A percentile compares a stretch with the other conserved stretches of the same genome.
Conservation (phyloP, 768 basidiomycete species). For the Trametes punicea region DNA sequence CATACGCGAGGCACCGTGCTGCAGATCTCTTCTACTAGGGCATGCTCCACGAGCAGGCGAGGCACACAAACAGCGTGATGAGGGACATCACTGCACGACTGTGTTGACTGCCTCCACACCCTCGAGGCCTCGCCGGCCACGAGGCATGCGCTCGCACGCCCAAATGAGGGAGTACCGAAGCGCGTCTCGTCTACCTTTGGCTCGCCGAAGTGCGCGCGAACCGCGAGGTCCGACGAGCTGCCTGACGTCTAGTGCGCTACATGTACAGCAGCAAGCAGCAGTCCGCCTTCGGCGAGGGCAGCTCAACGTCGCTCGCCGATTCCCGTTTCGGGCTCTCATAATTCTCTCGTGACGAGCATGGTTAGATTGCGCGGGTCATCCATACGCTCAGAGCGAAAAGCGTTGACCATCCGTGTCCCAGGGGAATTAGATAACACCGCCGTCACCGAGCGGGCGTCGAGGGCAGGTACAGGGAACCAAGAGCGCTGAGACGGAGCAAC, state of each 20-base stretch:
- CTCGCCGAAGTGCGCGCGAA: too few species aligned
- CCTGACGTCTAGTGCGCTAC: neutral
- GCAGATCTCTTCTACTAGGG: neutral
- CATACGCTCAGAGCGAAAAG: neutral
- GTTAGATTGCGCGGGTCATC: slow-evolving; percentile 3
- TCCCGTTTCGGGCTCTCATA: neutral
- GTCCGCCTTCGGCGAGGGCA: neutral
- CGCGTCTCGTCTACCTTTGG: neutral
- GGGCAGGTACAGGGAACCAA: neutral
- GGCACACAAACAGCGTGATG: too few species aligned
- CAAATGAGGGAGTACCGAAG: neutral
- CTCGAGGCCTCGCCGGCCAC: too few species aligned
- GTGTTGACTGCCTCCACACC: too few species aligned
- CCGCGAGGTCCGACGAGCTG: neutral
- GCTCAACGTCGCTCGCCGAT: neutral
- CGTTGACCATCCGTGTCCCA: too few species aligned
- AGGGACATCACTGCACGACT: too few species aligned
- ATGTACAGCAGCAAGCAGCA: neutral
- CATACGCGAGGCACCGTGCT: neutral
- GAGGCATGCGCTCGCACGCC: too few species aligned
- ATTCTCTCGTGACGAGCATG: neutral
- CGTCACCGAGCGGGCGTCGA: neutral
- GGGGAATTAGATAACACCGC: neutral
- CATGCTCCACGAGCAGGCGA: neutral
- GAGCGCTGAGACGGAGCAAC: neutral